A percentile compares a stretch with the other conserved stretches of the same genome.
These are phyloP conservation scores for Metahyphopichia silvanorum DNA, from an alignment of 805 yeast species.

Conservation along the genomic window DNA sequence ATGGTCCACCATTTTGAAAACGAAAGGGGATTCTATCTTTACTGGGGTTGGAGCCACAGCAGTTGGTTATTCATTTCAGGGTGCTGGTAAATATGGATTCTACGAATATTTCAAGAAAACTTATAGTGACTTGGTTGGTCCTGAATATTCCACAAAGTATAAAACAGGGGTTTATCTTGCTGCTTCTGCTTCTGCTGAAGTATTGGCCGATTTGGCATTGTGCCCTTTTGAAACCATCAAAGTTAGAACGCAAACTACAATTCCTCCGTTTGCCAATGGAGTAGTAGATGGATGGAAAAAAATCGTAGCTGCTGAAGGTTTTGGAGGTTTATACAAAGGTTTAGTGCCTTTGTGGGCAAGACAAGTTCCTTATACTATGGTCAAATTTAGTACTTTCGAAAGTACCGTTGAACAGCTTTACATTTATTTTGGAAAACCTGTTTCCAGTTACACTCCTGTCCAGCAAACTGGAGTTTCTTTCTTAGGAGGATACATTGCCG, in stretches of 20 bases:
- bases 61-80: constrained; percentile 91
- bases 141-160: constrained; percentile 55
- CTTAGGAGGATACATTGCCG: constrained; percentile 95
- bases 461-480: constrained; percentile 95
- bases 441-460: constrained; percentile 62
- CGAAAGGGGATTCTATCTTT: constrained; percentile 77
- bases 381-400: constrained; percentile 93
- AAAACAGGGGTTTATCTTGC: constrained; percentile 73
- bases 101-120: constrained; percentile 87
- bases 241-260: constrained; percentile 88
- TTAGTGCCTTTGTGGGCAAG: constrained; percentile 91
- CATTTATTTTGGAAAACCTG: constrained; percentile 65
- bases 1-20: constrained; percentile 68
- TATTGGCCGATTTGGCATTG: constrained; percentile 81
- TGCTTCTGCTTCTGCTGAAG: constrained; percentile 93
- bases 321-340: constrained; percentile 81
- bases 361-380: constrained; percentile 99
- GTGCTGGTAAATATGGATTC: constrained; percentile 96
- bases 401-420: constrained; percentile 83
- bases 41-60: constrained; percentile 92
- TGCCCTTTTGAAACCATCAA: constrained; percentile 97
- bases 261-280: constrained; percentile 75
- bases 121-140: constrained; percentile 67
- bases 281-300: constrained; percentile 66
- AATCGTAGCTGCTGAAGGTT: constrained; percentile 65